These are phyloP conservation scores for Solanum bukasovii DNA, from an alignment of 257 asterid genomes.

Conservation along the genomic window DNA sequence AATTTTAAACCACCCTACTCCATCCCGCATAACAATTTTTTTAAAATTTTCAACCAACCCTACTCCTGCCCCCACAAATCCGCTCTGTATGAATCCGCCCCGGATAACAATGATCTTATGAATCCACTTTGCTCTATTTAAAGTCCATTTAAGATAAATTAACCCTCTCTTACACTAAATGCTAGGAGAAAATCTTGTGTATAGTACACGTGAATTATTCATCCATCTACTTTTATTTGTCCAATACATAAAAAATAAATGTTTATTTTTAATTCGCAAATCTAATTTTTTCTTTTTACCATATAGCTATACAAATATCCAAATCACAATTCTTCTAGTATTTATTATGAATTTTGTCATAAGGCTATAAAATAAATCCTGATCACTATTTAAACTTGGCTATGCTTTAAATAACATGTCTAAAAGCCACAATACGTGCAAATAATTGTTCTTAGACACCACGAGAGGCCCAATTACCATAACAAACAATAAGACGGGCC, in stretches of 20 bases:
- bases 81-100: background rate
- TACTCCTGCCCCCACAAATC: background rate
- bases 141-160: background rate
- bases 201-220: background rate
- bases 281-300: background rate
- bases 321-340: background rate
- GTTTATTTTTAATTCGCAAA: background rate
- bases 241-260: too few relatives aligned
- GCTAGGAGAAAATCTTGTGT: background rate
- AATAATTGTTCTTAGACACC: background rate
- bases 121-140: background rate
- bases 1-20: too few relatives aligned
- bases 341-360: background rate
- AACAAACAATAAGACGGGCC: background rate
- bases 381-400: background rate
- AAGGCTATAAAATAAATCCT: background rate
- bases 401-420: background rate
- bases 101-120: background rate
- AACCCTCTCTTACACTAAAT: background rate
- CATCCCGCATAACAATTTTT: too few relatives aligned
- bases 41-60: too few relatives aligned
- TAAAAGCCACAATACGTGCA: background rate
- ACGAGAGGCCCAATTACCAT: background rate
- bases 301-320: background rate
- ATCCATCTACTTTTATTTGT: background rate